A percentile compares a stretch with the other conserved stretches of the same genome.
phyloP scores from a whole-genome alignment of 495 filamentous ascomycete genomes.

The Penicillium atrosanguineum region DNA sequence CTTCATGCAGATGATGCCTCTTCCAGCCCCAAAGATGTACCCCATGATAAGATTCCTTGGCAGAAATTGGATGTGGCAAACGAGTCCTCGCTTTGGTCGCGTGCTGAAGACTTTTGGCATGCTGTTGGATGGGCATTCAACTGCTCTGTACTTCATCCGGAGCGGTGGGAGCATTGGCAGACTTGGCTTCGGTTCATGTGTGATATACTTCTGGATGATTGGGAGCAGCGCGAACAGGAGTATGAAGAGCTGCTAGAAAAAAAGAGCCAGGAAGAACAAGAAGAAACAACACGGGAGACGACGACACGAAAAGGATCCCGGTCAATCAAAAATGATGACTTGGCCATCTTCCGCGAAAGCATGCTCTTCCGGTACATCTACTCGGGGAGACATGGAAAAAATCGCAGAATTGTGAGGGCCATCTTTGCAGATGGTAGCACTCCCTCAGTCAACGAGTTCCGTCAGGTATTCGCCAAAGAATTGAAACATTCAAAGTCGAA shows the following conservation, averaged over 20 bases:
- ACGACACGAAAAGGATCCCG: slow-evolving; percentile 10
- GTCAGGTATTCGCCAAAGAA: slow-evolving; percentile 60
- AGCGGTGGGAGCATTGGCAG: slow-evolving; percentile 80
- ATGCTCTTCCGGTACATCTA: slow-evolving; percentile 57
- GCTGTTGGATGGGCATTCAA: slow-evolving; percentile 91
- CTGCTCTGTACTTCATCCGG: slow-evolving; percentile 69
- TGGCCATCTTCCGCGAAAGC: slow-evolving; percentile 38
- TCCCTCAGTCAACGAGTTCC: slow-evolving; percentile 51
- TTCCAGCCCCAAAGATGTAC: background rate
- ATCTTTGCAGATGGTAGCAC: slow-evolving; percentile 62
- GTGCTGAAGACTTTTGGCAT: slow-evolving; percentile 84
- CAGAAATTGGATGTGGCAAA: slow-evolving; percentile 55
- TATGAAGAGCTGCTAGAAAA: slow-evolving; percentile 15
- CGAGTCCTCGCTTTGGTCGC: slow-evolving; percentile 65
- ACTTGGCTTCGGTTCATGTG: slow-evolving; percentile 80
- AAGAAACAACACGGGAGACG: slow-evolving; percentile 4
- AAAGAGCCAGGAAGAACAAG: slow-evolving; percentile 11
- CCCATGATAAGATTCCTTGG: slow-evolving; percentile 40
- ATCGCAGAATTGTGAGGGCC: slow-evolving; percentile 56
- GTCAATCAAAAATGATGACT: slow-evolving; percentile 23
- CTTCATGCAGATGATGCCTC: slow-evolving; percentile 22
- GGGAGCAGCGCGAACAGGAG: slow-evolving; percentile 50
- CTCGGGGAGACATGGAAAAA: slow-evolving; percentile 35
- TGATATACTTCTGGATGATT: slow-evolving; percentile 73
- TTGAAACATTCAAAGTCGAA: slow-evolving; percentile 38